Evolutionary conservation across 83 land plant genomes (phyloP).

Genomic region (Isoetes engelmannii): DNA sequence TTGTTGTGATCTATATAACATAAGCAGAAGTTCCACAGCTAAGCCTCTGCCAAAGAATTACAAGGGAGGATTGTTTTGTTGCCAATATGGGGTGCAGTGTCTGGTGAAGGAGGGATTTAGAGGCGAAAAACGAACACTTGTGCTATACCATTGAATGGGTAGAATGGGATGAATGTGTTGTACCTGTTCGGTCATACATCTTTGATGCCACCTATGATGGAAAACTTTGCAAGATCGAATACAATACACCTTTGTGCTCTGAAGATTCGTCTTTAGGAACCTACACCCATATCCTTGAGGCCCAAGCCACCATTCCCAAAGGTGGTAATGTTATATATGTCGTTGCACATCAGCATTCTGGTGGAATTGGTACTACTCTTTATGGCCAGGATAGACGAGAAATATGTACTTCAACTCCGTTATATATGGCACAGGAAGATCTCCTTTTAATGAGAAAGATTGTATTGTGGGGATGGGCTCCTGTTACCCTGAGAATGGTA

Average conservation of each 20-base stretch:
- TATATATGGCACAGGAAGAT: constrained; percentile 60
- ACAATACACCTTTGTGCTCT: constrained; percentile 36
- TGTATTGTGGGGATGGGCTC: constrained; percentile 76
- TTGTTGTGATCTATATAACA: constrained; percentile 68
- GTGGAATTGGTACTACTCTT: constrained; percentile 51
- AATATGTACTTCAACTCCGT: constrained; percentile 60
- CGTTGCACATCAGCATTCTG: constrained; percentile 75
- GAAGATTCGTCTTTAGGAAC: constrained; percentile 12
- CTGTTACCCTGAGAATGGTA: constrained; percentile 68
- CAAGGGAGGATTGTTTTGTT: constrained; percentile 65
- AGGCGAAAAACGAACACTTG: constrained; percentile 43
- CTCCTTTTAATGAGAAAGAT: constrained; percentile 66
- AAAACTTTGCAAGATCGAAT: constrained; percentile 43
- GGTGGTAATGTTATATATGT: constrained; percentile 70
- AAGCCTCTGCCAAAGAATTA: constrained; percentile 40
- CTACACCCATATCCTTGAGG: constrained; percentile 39
- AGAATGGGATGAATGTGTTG: constrained; percentile 58
- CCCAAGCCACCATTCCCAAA: constrained; percentile 37
- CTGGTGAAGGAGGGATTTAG: constrained; percentile 42
- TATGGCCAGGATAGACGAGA: constrained; percentile 68
- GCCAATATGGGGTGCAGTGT: constrained; percentile 66
- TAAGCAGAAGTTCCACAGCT: constrained; percentile 45
- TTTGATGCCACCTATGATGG: constrained; percentile 62
- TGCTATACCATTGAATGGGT: constrained; percentile 66
- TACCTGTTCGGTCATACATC: constrained; percentile 68